A percentile compares a stretch with the other conserved stretches of the same genome.
Evolutionary conservation across 2,329 filamentous ascomycete genomes (phyloP).

Genomic region (Fusarium nygamai): DNA sequence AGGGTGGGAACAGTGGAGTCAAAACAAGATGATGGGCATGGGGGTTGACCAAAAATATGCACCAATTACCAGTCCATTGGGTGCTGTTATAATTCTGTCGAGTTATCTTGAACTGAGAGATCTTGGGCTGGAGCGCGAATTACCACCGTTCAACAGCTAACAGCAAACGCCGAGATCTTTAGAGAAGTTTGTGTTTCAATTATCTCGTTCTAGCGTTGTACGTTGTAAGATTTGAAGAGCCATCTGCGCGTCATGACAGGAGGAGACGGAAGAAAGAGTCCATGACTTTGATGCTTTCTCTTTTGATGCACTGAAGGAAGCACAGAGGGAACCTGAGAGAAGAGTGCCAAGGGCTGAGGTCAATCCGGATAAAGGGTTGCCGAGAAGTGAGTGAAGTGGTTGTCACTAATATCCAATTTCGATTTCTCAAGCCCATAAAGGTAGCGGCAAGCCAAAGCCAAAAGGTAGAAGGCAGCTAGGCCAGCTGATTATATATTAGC

Average conservation of each 20-base stretch:
- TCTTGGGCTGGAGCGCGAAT: constrained; percentile 19
- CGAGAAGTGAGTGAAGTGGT: constrained; percentile 21
- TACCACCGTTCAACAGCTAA: constrained; percentile 7
- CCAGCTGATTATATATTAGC: background rate
- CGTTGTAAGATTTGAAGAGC: constrained; percentile 1
- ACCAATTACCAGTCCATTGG: background rate
- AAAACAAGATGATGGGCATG: constrained; percentile 33
- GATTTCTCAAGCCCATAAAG: constrained; percentile 24
- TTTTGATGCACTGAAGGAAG: background rate
- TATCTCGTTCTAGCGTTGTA: constrained; percentile 23
- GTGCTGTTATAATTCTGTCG: background rate
- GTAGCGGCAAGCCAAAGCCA: constrained; percentile 26
- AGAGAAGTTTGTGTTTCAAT: constrained; percentile 11
- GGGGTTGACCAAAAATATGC: constrained; percentile 13
- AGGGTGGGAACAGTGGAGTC: constrained; percentile 32
- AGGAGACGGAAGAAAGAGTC: background rate
- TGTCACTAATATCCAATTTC: constrained; percentile 28
- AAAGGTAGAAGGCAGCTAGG: background rate
- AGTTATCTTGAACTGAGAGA: background rate
- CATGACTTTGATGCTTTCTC: background rate
- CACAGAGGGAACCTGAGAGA: background rate
- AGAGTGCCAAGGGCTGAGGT: constrained; percentile 20
- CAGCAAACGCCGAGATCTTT: constrained; percentile 9
- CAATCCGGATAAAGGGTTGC: constrained; percentile 30
- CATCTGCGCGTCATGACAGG: background rate